Percentiles rank a stretch among this genome's conserved stretches.
phyloP scores from a whole-genome alignment of 352 stramenopile genomes.

The Peronospora belbahrii region DNA sequence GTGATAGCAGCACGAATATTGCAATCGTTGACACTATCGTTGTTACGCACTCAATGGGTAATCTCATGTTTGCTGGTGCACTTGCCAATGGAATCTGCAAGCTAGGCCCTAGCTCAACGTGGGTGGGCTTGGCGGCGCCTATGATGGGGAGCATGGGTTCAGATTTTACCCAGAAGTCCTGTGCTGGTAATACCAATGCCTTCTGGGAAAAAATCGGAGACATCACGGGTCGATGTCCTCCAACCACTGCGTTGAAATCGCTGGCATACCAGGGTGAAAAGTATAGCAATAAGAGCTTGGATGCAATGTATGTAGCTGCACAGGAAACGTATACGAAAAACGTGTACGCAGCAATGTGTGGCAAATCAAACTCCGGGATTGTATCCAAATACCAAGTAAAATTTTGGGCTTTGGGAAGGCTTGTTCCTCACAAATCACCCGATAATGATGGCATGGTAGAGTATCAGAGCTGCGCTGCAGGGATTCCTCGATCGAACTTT shows the following conservation, averaged over 20 bases:
- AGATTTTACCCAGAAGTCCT: slow-evolving; percentile 25
- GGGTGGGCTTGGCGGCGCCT: slow-evolving; percentile 19
- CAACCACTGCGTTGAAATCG: slow-evolving; percentile 20
- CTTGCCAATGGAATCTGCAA: slow-evolving; percentile 13
- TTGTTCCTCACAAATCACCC: slow-evolving; percentile 27
- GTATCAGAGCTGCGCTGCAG: slow-evolving; percentile 23
- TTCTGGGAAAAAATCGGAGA: slow-evolving; percentile 21
- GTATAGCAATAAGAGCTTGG: slow-evolving; percentile 15
- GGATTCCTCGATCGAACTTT: slow-evolving; percentile 29
- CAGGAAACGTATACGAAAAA: slow-evolving; percentile 24
- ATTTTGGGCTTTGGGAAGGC: slow-evolving; percentile 17
- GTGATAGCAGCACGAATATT: slow-evolving; percentile 4
- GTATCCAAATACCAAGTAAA: slow-evolving; percentile 18
- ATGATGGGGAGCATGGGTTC: slow-evolving; percentile 27
- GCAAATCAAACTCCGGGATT: slow-evolving; percentile 25
- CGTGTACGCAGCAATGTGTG: slow-evolving; percentile 33
- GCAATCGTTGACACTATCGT: slow-evolving; percentile 17
- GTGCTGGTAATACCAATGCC: slow-evolving; percentile 15
- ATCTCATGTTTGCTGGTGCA: slow-evolving; percentile 13
- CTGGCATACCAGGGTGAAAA: slow-evolving; percentile 25
- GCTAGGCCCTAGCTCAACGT: slow-evolving; percentile 17
- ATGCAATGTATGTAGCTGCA: slow-evolving; percentile 20
- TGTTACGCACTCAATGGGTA: slow-evolving; percentile 18
- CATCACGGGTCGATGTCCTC: slow-evolving; percentile 25
- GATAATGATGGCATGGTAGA: slow-evolving; percentile 27